Evolutionary conservation across 768 basidiomycete genomes (phyloP).

Genomic region (Russula compacta): DNA sequence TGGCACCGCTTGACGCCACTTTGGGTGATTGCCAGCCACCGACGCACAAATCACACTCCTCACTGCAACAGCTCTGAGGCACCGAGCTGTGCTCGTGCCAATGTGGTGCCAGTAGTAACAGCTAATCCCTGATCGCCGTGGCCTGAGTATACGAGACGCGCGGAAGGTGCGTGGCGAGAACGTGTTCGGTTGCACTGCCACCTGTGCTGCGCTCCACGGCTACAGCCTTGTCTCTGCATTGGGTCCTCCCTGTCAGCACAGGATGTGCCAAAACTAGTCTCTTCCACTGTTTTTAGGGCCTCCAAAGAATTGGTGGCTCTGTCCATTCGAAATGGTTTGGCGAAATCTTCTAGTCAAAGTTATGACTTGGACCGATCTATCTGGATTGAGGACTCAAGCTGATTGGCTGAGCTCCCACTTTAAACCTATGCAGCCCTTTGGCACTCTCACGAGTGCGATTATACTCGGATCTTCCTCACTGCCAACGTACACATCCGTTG

Average conservation of each 20-base stretch:
- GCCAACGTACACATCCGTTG: neutral
- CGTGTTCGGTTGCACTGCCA: neutral
- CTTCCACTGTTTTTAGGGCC: neutral
- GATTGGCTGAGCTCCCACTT: neutral
- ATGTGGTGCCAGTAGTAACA: neutral
- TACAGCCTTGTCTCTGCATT: neutral
- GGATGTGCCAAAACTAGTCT: neutral
- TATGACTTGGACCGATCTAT: neutral
- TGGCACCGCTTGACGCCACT: constrained; percentile 8
- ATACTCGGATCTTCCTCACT: neutral
- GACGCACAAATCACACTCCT: neutral
- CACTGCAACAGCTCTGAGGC: neutral
- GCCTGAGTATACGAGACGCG: neutral
- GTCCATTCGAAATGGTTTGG: neutral
- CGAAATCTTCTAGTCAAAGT: neutral
- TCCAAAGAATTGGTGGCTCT: neutral
- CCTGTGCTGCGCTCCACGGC: neutral
- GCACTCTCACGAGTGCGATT: neutral
- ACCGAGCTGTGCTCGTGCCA: neutral
- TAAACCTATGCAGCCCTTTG: neutral
- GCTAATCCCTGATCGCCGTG: neutral
- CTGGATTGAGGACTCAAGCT: neutral
- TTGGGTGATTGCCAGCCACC: no score
- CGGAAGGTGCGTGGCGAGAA: neutral
- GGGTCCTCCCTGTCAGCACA: neutral